phyloP scores from a whole-genome alignment of 768 basidiomycete genomes.

The Lentinula lateritia region DNA sequence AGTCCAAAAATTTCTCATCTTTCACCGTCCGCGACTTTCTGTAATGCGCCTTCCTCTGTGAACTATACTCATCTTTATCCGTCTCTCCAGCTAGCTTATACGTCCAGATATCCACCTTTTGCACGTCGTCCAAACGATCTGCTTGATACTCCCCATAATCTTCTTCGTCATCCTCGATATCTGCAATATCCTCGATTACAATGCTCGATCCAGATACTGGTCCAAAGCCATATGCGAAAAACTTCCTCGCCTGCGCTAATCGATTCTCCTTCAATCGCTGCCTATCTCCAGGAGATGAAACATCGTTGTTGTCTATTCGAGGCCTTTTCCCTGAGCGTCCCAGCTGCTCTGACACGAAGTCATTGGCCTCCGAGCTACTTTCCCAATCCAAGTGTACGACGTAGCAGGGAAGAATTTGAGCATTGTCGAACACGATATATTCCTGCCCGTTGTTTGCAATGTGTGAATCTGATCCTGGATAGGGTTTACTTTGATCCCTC shows the following conservation, averaged over 20 bases:
- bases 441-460: conserved; percentile 6
- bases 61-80: conserved; percentile 1
- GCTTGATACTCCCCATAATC: conserved; percentile 9
- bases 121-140: conserved; percentile 4
- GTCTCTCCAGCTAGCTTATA: conserved; percentile 3
- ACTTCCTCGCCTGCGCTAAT: conserved; percentile 6
- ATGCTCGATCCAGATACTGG: conserved; percentile 4
- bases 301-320: background rate
- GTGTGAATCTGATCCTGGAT: conserved; percentile 7
- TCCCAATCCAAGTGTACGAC: conserved; percentile 7
- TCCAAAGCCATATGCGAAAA: conserved; percentile 9
- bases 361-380: background rate
- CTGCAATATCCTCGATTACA: conserved; percentile 6
- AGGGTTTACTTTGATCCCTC: conserved; percentile 4
- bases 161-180: conserved; percentile 10
- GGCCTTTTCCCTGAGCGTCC: conserved; percentile 2
- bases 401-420: conserved; percentile 8
- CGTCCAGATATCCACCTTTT: conserved; percentile 4
- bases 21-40: background rate
- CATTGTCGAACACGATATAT: conserved; percentile 8
- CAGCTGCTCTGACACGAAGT: background rate
- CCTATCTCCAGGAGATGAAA: conserved; percentile 6
- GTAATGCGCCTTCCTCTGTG: background rate
- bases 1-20: background rate
- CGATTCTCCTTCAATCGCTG: conserved; percentile 6